A percentile compares a stretch with the other conserved stretches of the same genome.
phyloP scores from a whole-genome alignment of 176 grass and related monocot genomes.

The Avena sativa region DNA sequence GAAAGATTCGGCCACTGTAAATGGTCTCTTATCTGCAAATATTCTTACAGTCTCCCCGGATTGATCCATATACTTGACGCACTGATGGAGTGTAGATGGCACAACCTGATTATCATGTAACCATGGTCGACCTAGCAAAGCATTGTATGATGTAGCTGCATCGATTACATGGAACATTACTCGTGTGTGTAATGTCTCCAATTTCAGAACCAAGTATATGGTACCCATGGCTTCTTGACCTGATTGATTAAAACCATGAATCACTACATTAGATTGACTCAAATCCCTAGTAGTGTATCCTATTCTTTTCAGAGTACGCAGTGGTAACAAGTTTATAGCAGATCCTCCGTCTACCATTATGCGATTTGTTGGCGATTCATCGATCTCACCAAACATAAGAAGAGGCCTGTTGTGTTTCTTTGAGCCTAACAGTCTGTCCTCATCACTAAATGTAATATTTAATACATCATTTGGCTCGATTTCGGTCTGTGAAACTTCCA shows the following conservation, averaged over 20 bases:
- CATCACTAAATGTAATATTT: neutral
- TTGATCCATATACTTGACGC: neutral
- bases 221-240: neutral
- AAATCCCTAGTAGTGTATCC: neutral
- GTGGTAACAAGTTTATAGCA: slow-evolving; percentile 3
- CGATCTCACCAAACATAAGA: neutral
- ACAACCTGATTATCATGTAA: neutral
- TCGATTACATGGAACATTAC: slow-evolving; percentile 8
- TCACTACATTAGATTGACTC: neutral
- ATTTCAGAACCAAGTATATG: neutral
- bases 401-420: neutral
- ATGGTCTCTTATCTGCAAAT: neutral
- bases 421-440: neutral
- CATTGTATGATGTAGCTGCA: neutral
- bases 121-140: neutral
- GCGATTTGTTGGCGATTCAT: neutral
- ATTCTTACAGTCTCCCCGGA: neutral
- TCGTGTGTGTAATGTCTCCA: neutral
- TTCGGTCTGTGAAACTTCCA: neutral
- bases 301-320: neutral
- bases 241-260: neutral
- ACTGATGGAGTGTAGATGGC: neutral
- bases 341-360: slow-evolving; percentile 9
- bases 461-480: neutral
- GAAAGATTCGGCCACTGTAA: too few species aligned